Evolutionary conservation across 2,329 filamentous ascomycete genomes (phyloP).

Genomic region (Alternaria viburni): DNA sequence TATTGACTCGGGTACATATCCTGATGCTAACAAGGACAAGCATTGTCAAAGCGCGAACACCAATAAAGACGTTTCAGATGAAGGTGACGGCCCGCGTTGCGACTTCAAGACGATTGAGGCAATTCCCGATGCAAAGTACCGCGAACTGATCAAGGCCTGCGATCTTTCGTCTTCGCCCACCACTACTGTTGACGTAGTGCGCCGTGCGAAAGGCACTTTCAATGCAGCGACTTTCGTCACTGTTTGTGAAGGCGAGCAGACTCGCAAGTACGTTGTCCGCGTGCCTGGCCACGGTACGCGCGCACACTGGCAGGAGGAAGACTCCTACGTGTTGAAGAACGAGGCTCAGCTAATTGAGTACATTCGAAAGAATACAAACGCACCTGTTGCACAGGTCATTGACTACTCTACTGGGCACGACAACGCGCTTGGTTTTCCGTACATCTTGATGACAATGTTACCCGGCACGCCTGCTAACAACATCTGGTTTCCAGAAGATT

Average conservation of each 20-base stretch:
- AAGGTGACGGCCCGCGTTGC: not conserved
- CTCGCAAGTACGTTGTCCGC: constrained; percentile 4
- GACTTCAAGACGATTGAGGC: not conserved
- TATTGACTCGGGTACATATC: not conserved
- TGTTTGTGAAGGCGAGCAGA: not conserved
- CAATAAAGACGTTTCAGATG: not conserved
- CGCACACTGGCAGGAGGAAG: constrained; percentile 7
- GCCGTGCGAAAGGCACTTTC: not conserved
- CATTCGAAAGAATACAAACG: constrained; percentile 9
- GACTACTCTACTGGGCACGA: constrained; percentile 13
- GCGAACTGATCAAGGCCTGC: not conserved
- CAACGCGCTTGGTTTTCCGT: constrained; percentile 24
- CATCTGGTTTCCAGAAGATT: constrained; percentile 4
- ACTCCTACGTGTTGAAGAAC: constrained; percentile 10
- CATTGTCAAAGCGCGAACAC: not conserved
- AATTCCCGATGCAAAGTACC: not conserved
- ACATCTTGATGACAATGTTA: constrained; percentile 20
- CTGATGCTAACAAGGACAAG: not conserved
- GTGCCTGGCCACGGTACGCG: constrained; percentile 10
- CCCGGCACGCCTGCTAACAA: constrained; percentile 12
- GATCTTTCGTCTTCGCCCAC: not conserved
- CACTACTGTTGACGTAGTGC: not conserved
- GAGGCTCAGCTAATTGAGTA: constrained; percentile 11
- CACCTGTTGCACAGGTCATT: constrained; percentile 21
- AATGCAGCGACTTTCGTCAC: not conserved